A percentile compares a stretch with the other conserved stretches of the same genome.
These are phyloP conservation scores for Amanita pallidorosea DNA, from an alignment of 768 basidiomycete species.

Conservation along the genomic window DNA sequence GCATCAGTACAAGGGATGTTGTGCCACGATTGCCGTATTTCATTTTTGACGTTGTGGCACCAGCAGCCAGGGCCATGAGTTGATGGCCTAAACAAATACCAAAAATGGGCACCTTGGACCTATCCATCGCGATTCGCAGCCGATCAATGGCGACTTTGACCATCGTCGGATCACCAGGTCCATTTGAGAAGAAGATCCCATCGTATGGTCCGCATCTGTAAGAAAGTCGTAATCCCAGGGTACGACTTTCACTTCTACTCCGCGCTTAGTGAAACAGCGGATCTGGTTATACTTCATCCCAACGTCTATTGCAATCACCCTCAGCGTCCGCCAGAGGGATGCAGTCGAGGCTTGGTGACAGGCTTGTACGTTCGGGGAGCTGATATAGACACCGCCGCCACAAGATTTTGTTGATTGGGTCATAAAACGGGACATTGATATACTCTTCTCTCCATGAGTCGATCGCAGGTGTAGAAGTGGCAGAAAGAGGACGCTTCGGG, in stretches of 20 bases:
- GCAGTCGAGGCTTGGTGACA: slow-evolving; percentile 39
- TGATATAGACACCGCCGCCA: slow-evolving; percentile 75
- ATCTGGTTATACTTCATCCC: slow-evolving; percentile 99
- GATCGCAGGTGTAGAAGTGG: slow-evolving; percentile 35
- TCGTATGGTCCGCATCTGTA: slow-evolving; percentile 75
- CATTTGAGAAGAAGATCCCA: slow-evolving; percentile 94
- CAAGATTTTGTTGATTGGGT: slow-evolving; percentile 90
- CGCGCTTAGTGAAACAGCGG: slow-evolving; percentile 86
- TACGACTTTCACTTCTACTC: slow-evolving; percentile 93
- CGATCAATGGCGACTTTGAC: slow-evolving; percentile 61
- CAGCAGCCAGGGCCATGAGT: slow-evolving; percentile 88
- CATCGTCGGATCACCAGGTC: slow-evolving; percentile 92
- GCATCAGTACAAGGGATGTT: slow-evolving; percentile 97
- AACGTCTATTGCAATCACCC: slow-evolving; percentile 88
- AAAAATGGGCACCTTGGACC: slow-evolving; percentile 80
- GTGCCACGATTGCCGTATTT: slow-evolving; percentile 99
- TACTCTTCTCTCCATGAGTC: slow-evolving; percentile 78
- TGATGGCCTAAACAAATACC: slow-evolving; percentile 99
- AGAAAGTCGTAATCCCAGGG: slow-evolving; percentile 96
- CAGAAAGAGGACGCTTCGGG: slow-evolving; percentile 24
- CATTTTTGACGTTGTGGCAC: slow-evolving; percentile 95
- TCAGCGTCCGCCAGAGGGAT: slow-evolving; percentile 71
- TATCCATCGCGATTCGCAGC: slow-evolving; percentile 56
- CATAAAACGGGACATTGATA: slow-evolving; percentile 69
- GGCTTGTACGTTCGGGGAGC: slow-evolving; percentile 62